Evolutionary conservation across 176 grass and related monocot genomes (phyloP).

Genomic region (Juncus inflexus): DNA sequence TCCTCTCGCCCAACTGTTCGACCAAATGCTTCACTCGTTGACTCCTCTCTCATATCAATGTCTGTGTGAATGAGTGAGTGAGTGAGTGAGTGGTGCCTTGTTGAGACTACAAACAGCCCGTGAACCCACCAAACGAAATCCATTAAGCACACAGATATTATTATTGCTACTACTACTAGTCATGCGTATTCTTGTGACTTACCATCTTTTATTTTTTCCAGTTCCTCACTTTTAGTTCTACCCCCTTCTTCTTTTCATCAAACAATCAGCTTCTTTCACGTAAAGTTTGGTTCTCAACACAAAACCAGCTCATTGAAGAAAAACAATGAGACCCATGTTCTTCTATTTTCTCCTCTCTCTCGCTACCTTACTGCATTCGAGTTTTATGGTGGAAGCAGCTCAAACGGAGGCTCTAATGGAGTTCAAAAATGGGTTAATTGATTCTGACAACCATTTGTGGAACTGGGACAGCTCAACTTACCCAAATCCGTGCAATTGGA

Average conservation of each 20-base stretch:
- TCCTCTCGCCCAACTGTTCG: conserved; percentile 4
- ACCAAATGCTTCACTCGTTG: conserved; percentile 12
- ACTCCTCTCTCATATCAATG: conserved; percentile 18
- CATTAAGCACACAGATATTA: neutral
- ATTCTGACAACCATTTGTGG: conserved; percentile 46
- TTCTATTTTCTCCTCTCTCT: conserved; percentile 23
- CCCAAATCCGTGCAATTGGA: conserved; percentile 56
- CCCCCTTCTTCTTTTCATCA: neutral
- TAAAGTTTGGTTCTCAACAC: conserved; percentile 5
- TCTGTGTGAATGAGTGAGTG: neutral
- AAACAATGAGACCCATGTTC: conserved; percentile 7
- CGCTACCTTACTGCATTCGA: neutral
- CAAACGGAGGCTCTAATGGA: conserved; percentile 31
- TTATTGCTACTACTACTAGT: neutral
- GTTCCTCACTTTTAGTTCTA: neutral
- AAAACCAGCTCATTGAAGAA: neutral
- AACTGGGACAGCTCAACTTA: conserved; percentile 39
- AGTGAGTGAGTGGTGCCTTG: neutral
- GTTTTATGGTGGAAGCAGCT: neutral
- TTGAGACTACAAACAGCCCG: conserved; percentile 19
- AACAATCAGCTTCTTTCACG: conserved; percentile 7
- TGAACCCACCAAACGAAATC: conserved; percentile 22
- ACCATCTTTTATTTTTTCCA: neutral
- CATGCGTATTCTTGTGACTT: neutral
- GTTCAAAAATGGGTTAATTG: conserved; percentile 57